Percentiles rank a stretch among this genome's conserved stretches.
These are phyloP conservation scores for Gracilaria domingensis DNA, from an alignment of 23 red algal genomes.

Conservation along the genomic window DNA sequence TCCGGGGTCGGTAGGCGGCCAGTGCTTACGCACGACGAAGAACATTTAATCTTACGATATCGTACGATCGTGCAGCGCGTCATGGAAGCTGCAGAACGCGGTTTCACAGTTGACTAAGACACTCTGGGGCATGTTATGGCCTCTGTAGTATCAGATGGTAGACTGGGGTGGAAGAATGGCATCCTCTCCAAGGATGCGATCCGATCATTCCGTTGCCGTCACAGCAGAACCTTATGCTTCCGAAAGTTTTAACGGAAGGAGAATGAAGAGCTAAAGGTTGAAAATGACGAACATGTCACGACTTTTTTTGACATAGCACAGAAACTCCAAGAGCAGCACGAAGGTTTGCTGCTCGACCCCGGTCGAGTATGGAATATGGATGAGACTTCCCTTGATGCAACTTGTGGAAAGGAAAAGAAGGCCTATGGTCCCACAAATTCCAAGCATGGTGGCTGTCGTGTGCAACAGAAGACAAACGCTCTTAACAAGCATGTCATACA, in stretches of 20 bases:
- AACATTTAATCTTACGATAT: not conserved
- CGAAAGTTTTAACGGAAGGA: slow-evolving; percentile 4
- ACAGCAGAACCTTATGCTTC: not conserved
- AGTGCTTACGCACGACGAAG: not conserved
- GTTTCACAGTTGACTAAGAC: slow-evolving; percentile 8
- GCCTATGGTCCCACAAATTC: slow-evolving; percentile 1
- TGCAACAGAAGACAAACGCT: too few relatives aligned
- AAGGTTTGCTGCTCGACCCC: not conserved
- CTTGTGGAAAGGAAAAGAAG: slow-evolving; percentile 10
- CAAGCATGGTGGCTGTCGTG: not conserved
- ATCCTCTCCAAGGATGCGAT: slow-evolving; percentile 6
- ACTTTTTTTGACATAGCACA: slow-evolving; percentile 36
- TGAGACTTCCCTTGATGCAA: not conserved
- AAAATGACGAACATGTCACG: slow-evolving; percentile 31
- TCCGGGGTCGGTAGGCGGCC: not conserved
- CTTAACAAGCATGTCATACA: not conserved
- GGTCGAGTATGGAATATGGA: not conserved
- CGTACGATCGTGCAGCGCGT: not conserved
- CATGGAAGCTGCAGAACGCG: too few relatives aligned
- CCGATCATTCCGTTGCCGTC: not conserved
- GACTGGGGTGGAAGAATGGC: not conserved
- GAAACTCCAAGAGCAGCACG: not conserved
- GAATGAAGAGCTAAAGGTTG: not conserved
- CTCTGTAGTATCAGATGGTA: not conserved
- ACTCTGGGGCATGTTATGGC: not conserved